These are phyloP conservation scores for Drechslerella dactyloides DNA, from an alignment of 2,329 filamentous ascomycete genomes.

Conservation along the genomic window DNA sequence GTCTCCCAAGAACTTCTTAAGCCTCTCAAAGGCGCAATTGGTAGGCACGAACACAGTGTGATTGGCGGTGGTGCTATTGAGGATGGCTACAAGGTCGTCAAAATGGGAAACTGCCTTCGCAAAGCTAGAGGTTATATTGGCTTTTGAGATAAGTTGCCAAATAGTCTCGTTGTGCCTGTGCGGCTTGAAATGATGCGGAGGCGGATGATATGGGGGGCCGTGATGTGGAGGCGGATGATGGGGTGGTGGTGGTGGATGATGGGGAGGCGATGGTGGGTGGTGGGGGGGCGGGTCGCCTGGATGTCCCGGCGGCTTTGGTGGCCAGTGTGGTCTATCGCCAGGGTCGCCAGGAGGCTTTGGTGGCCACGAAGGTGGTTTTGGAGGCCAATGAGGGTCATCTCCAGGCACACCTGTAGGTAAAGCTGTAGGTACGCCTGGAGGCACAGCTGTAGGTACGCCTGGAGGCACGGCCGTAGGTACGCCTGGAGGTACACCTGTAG, in stretches of 20 bases:
- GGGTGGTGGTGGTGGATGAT: not conserved
- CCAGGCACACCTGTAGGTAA: not conserved
- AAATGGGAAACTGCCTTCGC: slow-evolving; percentile 76
- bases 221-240: slow-evolving; percentile 26
- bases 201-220: not conserved
- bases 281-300: slow-evolving; percentile 5
- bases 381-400: slow-evolving; percentile 14
- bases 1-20: slow-evolving; percentile 62
- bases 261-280: slow-evolving; percentile 1
- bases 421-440: not conserved
- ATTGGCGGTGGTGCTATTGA: slow-evolving; percentile 77
- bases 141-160: slow-evolving; percentile 77
- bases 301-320: slow-evolving; percentile 15
- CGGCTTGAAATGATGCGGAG: slow-evolving; percentile 12
- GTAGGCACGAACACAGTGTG: slow-evolving; percentile 82
- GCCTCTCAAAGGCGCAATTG: slow-evolving; percentile 75
- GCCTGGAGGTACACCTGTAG: too few relatives aligned
- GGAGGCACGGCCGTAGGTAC: too few relatives aligned
- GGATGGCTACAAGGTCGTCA: slow-evolving; percentile 71
- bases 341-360: not conserved
- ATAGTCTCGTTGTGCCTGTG: slow-evolving; percentile 69
- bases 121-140: slow-evolving; percentile 78
- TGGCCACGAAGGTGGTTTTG: not conserved
- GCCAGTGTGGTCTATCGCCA: slow-evolving; percentile 6
- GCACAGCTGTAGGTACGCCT: not conserved